Evolutionary conservation across 78 protist species (phyloP).

Genomic region (Chrysochromulina tobinii): DNA sequence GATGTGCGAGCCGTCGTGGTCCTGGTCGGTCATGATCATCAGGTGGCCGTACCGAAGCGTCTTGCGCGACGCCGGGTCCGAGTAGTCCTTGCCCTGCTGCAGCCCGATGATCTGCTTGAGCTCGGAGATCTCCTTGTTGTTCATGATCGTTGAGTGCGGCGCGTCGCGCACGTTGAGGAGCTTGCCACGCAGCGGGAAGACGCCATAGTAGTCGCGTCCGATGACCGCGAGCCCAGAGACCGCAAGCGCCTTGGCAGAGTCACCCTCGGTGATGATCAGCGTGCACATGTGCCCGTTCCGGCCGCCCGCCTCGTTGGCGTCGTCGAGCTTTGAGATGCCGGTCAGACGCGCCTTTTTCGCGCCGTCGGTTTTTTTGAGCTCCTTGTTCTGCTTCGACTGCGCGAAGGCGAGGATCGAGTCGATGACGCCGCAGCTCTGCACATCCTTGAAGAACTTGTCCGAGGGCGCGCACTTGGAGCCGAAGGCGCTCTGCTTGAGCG

Average conservation of each 20-base stretch:
- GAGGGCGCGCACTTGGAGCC: conserved; percentile 81
- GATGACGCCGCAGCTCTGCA: conserved; percentile 49
- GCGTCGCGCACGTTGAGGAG: conserved; percentile 97
- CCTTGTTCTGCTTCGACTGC: conserved; percentile 65
- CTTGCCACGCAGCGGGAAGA: conserved; percentile 99
- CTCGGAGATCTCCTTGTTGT: conserved; percentile 84
- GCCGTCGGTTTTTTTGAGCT: conserved; percentile 66
- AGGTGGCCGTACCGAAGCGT: conserved; percentile 94
- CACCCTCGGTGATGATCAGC: conserved; percentile 98
- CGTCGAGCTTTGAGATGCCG: conserved; percentile 85
- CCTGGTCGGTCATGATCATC: conserved; percentile 99
- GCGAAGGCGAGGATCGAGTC: conserved; percentile 70
- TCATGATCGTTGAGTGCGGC: neutral
- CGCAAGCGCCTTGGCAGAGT: conserved; percentile 93
- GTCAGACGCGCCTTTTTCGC: conserved; percentile 31
- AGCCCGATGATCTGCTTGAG: conserved; percentile 92
- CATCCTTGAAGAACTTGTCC: conserved; percentile 66
- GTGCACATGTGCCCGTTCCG: conserved; percentile 86
- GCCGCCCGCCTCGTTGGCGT: conserved; percentile 96
- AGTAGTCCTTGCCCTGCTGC: conserved; percentile 68
- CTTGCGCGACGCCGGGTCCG: neutral
- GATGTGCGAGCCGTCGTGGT: conserved; percentile 99
- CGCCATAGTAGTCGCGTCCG: conserved; percentile 90
- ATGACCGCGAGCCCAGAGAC: conserved; percentile 75
- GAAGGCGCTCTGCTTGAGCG: conserved; percentile 55